These are phyloP conservation scores for Phytopythium delawarense DNA, from an alignment of 352 stramenopile species.

Conservation along the genomic window DNA sequence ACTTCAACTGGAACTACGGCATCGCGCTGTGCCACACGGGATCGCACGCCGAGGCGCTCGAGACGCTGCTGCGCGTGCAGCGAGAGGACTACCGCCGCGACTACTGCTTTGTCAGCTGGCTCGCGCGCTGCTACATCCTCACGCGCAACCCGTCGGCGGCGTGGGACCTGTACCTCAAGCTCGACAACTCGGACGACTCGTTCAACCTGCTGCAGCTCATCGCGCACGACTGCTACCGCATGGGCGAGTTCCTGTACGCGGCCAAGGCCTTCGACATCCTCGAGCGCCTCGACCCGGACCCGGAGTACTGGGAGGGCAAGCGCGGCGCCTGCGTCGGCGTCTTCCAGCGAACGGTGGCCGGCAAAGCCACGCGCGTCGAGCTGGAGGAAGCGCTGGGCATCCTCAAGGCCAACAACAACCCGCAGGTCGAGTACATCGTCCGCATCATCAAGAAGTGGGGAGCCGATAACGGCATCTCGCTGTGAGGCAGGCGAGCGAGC, in stretches of 20 bases:
- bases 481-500: conserved; percentile 24
- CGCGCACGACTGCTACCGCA: conserved; percentile 97
- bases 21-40: conserved; percentile 90
- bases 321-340: conserved; percentile 93
- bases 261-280: conserved; percentile 95
- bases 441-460: conserved; percentile 96
- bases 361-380: conserved; percentile 86
- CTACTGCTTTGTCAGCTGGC: conserved; percentile 91
- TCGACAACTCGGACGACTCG: conserved; percentile 93
- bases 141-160: conserved; percentile 92
- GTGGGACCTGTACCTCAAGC: conserved; percentile 96
- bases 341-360: conserved; percentile 93
- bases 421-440: conserved; percentile 95
- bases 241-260: conserved; percentile 94
- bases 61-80: conserved; percentile 91
- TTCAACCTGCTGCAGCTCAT: conserved; percentile 96
- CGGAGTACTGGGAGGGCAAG: conserved; percentile 97
- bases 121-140: conserved; percentile 93
- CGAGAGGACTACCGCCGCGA: conserved; percentile 91
- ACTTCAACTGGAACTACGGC: conserved; percentile 98
- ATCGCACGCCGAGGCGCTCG: conserved; percentile 91
- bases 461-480: conserved; percentile 84
- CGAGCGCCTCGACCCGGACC: conserved; percentile 91
- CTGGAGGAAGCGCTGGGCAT: conserved; percentile 91
- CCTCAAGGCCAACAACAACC: conserved; percentile 93